Evolutionary conservation across 257 asterid species (phyloP), one percentile per base, ranked within the genome.

Genomic region (Schizonepeta tenuifolia): DNA sequence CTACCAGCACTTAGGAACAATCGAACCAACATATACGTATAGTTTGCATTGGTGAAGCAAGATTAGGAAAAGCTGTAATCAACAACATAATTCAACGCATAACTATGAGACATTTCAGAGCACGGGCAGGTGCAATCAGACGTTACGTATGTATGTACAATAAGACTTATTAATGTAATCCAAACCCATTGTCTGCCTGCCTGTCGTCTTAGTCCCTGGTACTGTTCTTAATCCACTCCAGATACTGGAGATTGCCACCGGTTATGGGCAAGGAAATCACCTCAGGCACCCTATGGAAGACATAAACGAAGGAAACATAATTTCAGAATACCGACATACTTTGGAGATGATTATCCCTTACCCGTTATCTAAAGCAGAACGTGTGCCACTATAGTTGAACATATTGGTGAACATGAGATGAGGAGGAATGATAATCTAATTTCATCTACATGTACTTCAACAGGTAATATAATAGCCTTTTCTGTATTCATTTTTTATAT

Each of bases 211-310:
- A 84, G 65, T 79, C 91, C 84, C 87, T 79, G 0, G 97, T 95
- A 63, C 82, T 92, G 83, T 81, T 86, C 81, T 90, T 95, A 55
- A 92, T 33, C 98, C 99, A 95, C 81, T 95, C 99, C 70, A 95
- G 77, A 74, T 92, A 92, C 75, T 66, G 86, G 20, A 80, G 73
- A 81, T 84, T 85, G 77, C 98, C 99, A 67, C 97, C 96, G 13
- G 81, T 82, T 74, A 95, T 95, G 63, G 99, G 97, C 82, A 95
- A 57, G 14, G 97, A 82, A 49, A 95, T 90, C 83, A 95, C 99
- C 82, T 90, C 99, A 57, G 98, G 99, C 79, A 88, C 96, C 67
- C 98, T 95, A 69, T 60, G 21, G 47, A 13, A 35, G 53, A 50
- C 17, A 18, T 38, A 53, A 64, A 57, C 55, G 65, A 69, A 31